A percentile compares a stretch with the other conserved stretches of the same genome.
These are phyloP conservation scores for Monilinia laxa DNA, from an alignment of 2,329 filamentous ascomycete genomes.

Conservation along the genomic window DNA sequence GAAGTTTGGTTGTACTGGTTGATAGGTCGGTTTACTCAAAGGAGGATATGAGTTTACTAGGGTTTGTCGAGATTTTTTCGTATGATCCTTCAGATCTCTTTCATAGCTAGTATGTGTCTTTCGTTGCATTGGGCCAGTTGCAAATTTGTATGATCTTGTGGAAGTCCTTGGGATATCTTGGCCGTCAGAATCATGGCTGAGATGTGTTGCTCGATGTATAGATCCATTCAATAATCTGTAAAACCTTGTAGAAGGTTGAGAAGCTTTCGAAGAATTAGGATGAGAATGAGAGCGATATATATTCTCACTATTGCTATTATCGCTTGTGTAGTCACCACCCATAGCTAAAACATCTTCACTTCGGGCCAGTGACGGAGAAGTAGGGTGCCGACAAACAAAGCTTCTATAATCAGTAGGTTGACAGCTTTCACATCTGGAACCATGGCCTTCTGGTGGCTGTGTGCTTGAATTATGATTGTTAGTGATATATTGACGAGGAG, in stretches of 20 bases:
- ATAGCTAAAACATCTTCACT: slow-evolving; percentile 27
- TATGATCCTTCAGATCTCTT: background rate
- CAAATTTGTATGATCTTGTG: background rate
- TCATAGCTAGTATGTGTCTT: background rate
- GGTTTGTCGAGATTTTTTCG: background rate
- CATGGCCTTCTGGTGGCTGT: background rate
- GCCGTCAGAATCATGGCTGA: background rate
- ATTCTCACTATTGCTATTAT: slow-evolving; percentile 24
- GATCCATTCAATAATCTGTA: background rate
- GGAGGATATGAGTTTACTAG: background rate
- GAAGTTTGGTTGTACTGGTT: background rate
- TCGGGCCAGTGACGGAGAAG: slow-evolving; percentile 29
- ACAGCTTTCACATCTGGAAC: background rate
- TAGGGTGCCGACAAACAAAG: slow-evolving; percentile 31
- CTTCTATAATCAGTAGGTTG: slow-evolving; percentile 25
- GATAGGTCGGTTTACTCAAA: background rate
- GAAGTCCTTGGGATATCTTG: background rate
- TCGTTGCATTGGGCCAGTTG: no score
- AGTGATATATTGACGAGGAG: background rate
- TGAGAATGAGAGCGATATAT: slow-evolving; percentile 1
- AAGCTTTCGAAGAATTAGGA: background rate
- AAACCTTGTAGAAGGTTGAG: background rate
- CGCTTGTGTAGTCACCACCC: slow-evolving; percentile 31
- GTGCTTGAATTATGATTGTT: background rate
- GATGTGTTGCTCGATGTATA: background rate